Percentiles rank a stretch among this genome's conserved stretches.
These are phyloP conservation scores for Coriaria nepalensis DNA, from an alignment of 306 rosid genomes.

Conservation along the genomic window DNA sequence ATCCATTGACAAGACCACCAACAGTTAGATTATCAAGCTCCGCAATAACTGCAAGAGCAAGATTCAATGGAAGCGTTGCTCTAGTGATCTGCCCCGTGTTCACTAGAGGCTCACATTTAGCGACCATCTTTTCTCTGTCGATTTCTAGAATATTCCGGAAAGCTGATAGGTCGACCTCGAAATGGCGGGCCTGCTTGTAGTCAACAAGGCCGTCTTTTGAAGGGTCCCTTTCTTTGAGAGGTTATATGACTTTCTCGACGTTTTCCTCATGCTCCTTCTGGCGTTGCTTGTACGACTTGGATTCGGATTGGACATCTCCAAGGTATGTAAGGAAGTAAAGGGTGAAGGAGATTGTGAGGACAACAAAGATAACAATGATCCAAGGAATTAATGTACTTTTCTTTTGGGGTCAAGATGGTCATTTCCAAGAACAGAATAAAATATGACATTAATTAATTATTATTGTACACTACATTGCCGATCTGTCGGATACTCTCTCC, in stretches of 20 bases:
- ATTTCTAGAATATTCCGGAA: slow-evolving; percentile 76
- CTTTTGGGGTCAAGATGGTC: too few species aligned
- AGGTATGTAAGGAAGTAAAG: slow-evolving; percentile 78
- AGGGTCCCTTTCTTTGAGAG: slow-evolving; percentile 80
- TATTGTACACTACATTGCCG: too few species aligned
- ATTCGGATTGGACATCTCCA: slow-evolving; percentile 78
- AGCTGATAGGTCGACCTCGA: slow-evolving; percentile 83
- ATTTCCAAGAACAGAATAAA: too few species aligned
- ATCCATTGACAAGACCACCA: slow-evolving; percentile 96
- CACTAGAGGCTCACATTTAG: slow-evolving; percentile 87
- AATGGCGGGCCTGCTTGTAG: slow-evolving; percentile 92
- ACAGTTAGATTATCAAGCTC: slow-evolving; percentile 98
- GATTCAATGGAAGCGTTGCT: slow-evolving; percentile 79
- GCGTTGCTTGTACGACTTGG: slow-evolving; percentile 73
- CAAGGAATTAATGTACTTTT: slow-evolving; percentile 50
- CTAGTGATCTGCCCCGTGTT: slow-evolving; percentile 92
- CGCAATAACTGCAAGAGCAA: slow-evolving; percentile 87
- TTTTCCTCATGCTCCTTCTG: slow-evolving; percentile 89
- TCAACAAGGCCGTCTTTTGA: slow-evolving; percentile 90
- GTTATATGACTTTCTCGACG: slow-evolving; percentile 64
- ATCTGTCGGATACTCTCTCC: too few species aligned
- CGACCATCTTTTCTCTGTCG: slow-evolving; percentile 62
- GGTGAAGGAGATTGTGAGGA: slow-evolving; percentile 82
- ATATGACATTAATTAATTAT: too few species aligned
- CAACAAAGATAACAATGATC: slow-evolving; percentile 85